Evolutionary conservation across 192 early-diverging fungal species (phyloP), one percentile per base, ranked within the genome.

Genomic region (Chytriomyces confervae): DNA sequence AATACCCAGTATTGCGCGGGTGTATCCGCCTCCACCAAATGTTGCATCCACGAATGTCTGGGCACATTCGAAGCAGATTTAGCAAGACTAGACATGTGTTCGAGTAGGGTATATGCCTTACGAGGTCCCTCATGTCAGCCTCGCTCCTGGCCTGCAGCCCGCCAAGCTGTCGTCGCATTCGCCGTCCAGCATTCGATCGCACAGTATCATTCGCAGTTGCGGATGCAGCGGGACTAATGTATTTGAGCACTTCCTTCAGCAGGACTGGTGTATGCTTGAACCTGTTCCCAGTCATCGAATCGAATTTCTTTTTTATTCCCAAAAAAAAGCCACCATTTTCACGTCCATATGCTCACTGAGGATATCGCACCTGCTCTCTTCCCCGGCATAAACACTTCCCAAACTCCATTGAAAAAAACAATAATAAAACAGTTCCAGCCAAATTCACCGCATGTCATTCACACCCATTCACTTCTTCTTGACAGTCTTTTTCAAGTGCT

Each of bases 11-110:
- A 94, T 76, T 3, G 84, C 84, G 49, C 84, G 79, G 11, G 92
- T 91, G 77, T 94, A 92, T 16, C 91, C 91, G 57, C 92, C 92
- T 43, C 89, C 85, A 20, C 92, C 93, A 85, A 93, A 94, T 5
- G 92, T 94, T 13, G 87, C 87, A 76, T 94, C 93, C 57, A 88
- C 81, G 46, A 91, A 92, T 20, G 86, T 63, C 64, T 72, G 47
- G 48, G 51, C 43, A 16, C 36, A 27, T 65, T 16, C 27, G 63
- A 20, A 16, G 4, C 57, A 60, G 57, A 60, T 60, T 60, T 16
- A 60, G 57, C 16, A 60, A 16, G 20, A 60, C 16, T 16, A 60
- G 57, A 60, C 5, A 5, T 60, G 57, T 16, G 57, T 16, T 36
- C 16, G 57, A 60, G 57, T n/a, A 16, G 57, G 57, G 57, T 16